Conservation (phyloP, 805 yeast species). For the Myxozyma neotropica region DNA sequence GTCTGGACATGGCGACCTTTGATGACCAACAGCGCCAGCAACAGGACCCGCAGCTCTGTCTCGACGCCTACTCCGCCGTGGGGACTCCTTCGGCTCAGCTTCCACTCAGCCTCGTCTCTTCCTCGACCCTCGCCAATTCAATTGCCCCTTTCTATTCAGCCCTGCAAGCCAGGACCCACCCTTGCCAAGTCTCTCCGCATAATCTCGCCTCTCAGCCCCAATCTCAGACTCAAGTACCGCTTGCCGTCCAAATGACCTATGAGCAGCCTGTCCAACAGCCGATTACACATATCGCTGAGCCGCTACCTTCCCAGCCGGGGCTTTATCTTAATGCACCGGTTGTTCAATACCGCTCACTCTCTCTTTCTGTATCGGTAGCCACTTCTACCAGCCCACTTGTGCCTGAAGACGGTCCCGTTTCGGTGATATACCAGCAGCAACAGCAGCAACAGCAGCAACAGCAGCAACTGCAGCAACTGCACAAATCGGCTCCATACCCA, state of each 20-base stretch:
- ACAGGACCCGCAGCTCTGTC: background rate
- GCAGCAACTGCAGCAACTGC: constrained; percentile 11
- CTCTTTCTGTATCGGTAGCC: constrained; percentile 1
- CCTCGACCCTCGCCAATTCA: too few species aligned
- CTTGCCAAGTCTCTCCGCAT: too few species aligned
- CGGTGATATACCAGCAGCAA: background rate
- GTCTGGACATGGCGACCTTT: background rate
- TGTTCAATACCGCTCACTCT: background rate
- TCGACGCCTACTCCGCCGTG: background rate
- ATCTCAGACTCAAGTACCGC: too few species aligned
- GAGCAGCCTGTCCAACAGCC: too few species aligned
- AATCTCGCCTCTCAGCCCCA: too few species aligned
- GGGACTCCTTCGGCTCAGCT: background rate
- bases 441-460: constrained; percentile 1
- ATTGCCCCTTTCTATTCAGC: too few species aligned
- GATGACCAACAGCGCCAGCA: background rate
- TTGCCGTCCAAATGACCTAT: too few species aligned
- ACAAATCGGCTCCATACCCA: background rate
- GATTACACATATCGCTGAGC: background rate
- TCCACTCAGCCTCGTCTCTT: too few species aligned
- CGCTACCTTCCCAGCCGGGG: background rate
- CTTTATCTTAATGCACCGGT: background rate
- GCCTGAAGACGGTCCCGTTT: constrained; percentile 12
- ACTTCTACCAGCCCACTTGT: background rate
- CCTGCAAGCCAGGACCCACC: too few species aligned